These are phyloP conservation scores for Trichophyton verrucosum DNA, from an alignment of 2,329 filamentous ascomycete genomes.

Conservation along the genomic window DNA sequence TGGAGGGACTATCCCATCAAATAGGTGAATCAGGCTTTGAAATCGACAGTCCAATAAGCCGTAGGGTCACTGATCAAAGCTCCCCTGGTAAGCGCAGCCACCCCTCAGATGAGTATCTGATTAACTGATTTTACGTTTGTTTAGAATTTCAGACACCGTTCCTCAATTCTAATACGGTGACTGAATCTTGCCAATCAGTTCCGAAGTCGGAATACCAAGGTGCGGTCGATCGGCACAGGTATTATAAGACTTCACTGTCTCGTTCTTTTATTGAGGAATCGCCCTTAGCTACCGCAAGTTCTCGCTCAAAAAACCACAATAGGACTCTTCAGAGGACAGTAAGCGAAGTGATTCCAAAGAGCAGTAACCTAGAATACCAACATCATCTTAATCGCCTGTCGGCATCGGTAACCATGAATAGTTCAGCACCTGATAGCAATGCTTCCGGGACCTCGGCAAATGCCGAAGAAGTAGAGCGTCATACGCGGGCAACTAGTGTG, in stretches of 20 bases:
- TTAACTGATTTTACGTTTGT: not conserved
- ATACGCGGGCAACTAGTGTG: slow-evolving; percentile 21
- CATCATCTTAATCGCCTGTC: not conserved
- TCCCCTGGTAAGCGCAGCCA: not conserved
- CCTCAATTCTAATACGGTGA: not conserved
- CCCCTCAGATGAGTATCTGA: no score
- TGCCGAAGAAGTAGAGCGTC: slow-evolving; percentile 15
- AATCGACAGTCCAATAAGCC: not conserved
- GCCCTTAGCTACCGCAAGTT: not conserved
- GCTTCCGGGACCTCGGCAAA: slow-evolving; percentile 1
- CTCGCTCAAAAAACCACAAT: no score
- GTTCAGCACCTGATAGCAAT: not conserved
- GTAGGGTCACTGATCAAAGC: not conserved
- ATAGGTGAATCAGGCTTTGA: not conserved
- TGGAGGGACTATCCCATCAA: not conserved
- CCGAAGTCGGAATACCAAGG: not conserved
- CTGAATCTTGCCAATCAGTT: not conserved
- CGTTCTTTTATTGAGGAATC: not conserved
- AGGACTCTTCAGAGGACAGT: not conserved
- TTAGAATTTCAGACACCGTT: not conserved
- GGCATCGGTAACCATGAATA: slow-evolving; percentile 5
- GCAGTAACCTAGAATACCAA: not conserved
- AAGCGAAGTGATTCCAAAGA: not conserved
- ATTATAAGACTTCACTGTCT: not conserved
- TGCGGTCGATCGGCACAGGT: not conserved